Evolutionary conservation across 2,329 filamentous ascomycete species (phyloP).

Genomic region (Orbilia ellipsospora): DNA sequence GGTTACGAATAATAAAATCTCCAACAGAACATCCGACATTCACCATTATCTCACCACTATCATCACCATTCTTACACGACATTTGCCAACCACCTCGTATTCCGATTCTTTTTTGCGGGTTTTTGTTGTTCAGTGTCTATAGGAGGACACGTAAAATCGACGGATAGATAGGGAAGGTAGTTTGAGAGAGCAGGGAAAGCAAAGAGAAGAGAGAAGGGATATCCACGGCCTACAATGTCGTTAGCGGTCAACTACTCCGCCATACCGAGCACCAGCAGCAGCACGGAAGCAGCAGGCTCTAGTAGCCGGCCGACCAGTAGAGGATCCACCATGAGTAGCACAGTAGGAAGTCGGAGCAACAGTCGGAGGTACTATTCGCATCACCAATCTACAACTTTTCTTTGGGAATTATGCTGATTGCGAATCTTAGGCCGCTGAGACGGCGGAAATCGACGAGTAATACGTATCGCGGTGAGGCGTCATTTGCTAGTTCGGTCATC

Average conservation of each 20-base stretch:
- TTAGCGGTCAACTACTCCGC: constrained; percentile 37
- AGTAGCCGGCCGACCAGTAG: constrained; percentile 36
- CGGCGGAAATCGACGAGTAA: constrained; percentile 49
- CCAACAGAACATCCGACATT: too few species aligned
- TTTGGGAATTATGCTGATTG: constrained; percentile 18
- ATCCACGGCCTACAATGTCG: constrained; percentile 24
- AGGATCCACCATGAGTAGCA: constrained; percentile 39
- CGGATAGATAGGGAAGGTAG: too few species aligned
- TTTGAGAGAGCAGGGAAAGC: too few species aligned
- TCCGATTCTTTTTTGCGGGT: too few species aligned
- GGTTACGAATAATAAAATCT: too few species aligned
- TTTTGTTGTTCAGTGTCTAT: too few species aligned
- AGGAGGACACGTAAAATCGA: too few species aligned
- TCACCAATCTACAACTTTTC: background rate
- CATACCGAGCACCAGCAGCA: constrained; percentile 28
- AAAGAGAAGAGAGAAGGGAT: too few species aligned
- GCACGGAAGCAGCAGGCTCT: constrained; percentile 7
- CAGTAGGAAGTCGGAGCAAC: constrained; percentile 45
- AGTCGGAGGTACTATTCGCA: constrained; percentile 37
- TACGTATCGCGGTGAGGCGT: constrained; percentile 74
- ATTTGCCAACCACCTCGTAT: too few species aligned
- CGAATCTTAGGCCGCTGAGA: constrained; percentile 31
- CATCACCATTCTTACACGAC: too few species aligned
- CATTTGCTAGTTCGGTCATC: constrained; percentile 89
- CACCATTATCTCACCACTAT: too few species aligned